These are phyloP conservation scores for Panicum miliaceum DNA, from an alignment of 176 grass and related monocot species.

Conservation along the genomic window DNA sequence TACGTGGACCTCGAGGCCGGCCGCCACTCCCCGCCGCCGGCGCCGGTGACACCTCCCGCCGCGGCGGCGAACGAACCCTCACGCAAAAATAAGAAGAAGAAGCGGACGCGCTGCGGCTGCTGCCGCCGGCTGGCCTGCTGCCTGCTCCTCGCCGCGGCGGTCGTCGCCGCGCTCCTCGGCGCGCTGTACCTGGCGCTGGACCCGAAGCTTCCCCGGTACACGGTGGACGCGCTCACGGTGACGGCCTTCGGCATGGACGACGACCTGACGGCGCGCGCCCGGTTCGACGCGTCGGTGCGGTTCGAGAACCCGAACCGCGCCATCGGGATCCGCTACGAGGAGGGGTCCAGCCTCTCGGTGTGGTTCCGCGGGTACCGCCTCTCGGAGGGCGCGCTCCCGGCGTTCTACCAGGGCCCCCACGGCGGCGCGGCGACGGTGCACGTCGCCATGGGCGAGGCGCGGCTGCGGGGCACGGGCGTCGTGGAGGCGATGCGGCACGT, in stretches of 20 bases:
- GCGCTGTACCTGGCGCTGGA: conserved; percentile 44
- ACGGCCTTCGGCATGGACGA: conserved; percentile 34
- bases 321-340: conserved; percentile 57
- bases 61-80: background rate
- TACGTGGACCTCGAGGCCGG: conserved; percentile 51
- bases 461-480: conserved; percentile 39
- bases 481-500: conserved; percentile 34
- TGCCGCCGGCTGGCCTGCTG: conserved; percentile 15
- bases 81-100: background rate
- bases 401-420: conserved; percentile 57
- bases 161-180: background rate
- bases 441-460: conserved; percentile 49
- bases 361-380: conserved; percentile 42
- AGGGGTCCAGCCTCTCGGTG: conserved; percentile 36
- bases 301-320: conserved; percentile 54
- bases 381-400: conserved; percentile 42
- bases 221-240: conserved; percentile 38
- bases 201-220: conserved; percentile 55
- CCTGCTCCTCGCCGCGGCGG: background rate
- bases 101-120: background rate
- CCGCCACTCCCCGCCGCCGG: background rate
- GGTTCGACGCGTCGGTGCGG: conserved; percentile 44
- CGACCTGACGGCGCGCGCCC: conserved; percentile 40
- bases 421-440: conserved; percentile 30
- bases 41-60: background rate